A percentile compares a stretch with the other conserved stretches of the same genome.
These are phyloP conservation scores for Hemileia vastatrix DNA, from an alignment of 1,284 basidiomycete species.

Conservation along the genomic window DNA sequence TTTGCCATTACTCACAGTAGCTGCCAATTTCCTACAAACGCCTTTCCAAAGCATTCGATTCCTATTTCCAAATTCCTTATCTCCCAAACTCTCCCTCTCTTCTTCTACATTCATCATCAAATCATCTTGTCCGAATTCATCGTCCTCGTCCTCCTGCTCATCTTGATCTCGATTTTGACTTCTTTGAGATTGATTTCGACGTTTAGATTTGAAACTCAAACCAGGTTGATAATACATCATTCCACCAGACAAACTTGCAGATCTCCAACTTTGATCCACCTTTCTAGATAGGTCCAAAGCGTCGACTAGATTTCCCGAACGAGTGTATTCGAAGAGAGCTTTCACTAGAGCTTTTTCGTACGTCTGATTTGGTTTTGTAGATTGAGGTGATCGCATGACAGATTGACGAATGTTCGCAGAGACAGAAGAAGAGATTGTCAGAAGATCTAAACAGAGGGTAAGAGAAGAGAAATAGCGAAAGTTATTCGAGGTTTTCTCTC, in stretches of 20 bases:
- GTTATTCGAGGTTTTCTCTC: too few species aligned
- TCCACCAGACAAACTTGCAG: slow-evolving; percentile 71
- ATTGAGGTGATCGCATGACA: neutral
- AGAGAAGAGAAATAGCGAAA: too few species aligned
- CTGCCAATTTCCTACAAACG: slow-evolving; percentile 34
- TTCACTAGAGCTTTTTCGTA: slow-evolving; percentile 67
- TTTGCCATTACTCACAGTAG: slow-evolving; percentile 22
- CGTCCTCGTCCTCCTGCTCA: too few species aligned
- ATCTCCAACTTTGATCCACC: slow-evolving; percentile 82
- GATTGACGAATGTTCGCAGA: neutral
- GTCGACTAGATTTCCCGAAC: slow-evolving; percentile 69
- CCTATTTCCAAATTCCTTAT: slow-evolving; percentile 35
- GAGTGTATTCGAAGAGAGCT: slow-evolving; percentile 65
- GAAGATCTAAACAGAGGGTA: neutral
- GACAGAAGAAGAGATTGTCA: neutral
- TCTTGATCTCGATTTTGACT: neutral
- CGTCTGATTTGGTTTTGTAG: slow-evolving; percentile 48
- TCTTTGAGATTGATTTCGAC: neutral
- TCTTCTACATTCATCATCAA: neutral
- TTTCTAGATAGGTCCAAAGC: slow-evolving; percentile 73
- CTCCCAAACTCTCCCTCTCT: neutral
- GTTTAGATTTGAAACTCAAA: slow-evolving; percentile 33
- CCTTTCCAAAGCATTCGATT: slow-evolving; percentile 39
- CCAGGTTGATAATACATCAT: slow-evolving; percentile 60
- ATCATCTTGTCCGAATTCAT: neutral